phyloP scores from a whole-genome alignment of 305 asterid species.

The Withania somnifera region DNA sequence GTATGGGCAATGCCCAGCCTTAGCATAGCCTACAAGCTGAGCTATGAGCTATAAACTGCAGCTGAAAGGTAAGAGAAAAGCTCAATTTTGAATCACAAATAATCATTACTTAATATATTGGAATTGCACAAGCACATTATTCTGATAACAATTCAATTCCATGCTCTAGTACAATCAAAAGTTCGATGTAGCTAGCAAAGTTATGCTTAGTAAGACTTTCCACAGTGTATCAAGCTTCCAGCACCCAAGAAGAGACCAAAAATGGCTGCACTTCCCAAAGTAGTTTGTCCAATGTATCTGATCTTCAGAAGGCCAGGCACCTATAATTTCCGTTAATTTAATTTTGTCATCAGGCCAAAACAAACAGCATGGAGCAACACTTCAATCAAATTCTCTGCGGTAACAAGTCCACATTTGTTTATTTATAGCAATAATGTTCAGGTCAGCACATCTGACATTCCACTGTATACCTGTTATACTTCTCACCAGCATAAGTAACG shows the following conservation, averaged over 20 bases:
- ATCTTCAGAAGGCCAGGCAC: slow-evolving; percentile 74
- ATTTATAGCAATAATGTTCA: background rate
- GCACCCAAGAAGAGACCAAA: background rate
- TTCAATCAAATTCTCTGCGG: background rate
- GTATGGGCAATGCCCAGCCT: too few relatives aligned
- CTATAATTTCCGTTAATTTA: slow-evolving; percentile 22
- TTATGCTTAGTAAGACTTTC: slow-evolving; percentile 47
- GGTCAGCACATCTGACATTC: background rate
- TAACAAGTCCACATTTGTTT: background rate
- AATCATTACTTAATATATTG: background rate
- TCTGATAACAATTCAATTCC: background rate
- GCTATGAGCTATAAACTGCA: background rate
- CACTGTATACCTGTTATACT: background rate
- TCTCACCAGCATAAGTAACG: background rate
- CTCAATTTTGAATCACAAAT: background rate
- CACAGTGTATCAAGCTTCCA: slow-evolving; percentile 62
- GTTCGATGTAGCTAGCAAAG: background rate
- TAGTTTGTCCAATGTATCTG: slow-evolving; percentile 77
- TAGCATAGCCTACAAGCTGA: too few relatives aligned
- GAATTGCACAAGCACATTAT: background rate
- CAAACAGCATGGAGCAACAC: background rate
- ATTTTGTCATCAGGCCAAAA: background rate
- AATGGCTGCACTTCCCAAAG: slow-evolving; percentile 57
- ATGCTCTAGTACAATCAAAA: background rate
- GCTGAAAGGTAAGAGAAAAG: background rate